These are phyloP conservation scores for Helminthosporium solani DNA, from an alignment of 2,329 filamentous ascomycete species.

Conservation along the genomic window DNA sequence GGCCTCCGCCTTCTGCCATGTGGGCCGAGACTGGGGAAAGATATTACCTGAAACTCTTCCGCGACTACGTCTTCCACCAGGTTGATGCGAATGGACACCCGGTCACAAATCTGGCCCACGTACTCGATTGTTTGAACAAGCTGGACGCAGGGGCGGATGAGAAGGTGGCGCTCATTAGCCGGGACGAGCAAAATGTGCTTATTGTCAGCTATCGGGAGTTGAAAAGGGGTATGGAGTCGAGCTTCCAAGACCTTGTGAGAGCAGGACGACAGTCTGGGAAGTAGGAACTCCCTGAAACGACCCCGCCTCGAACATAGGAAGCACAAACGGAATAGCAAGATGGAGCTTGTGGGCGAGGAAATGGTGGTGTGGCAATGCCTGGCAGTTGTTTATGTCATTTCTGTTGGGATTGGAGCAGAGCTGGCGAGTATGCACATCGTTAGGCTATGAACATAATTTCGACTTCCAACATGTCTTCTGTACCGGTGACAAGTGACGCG, in stretches of 20 bases:
- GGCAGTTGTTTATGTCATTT: not conserved
- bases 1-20: slow-evolving; percentile 41
- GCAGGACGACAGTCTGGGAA: slow-evolving; percentile 34
- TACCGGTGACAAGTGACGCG: no score
- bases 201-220: slow-evolving; percentile 89
- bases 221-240: slow-evolving; percentile 63
- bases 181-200: slow-evolving; percentile 87
- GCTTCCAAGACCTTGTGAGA: slow-evolving; percentile 58
- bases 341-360: not conserved
- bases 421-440: slow-evolving; percentile 1
- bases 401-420: not conserved
- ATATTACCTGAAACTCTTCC: slow-evolving; percentile 90
- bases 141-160: slow-evolving; percentile 88
- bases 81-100: slow-evolving; percentile 83
- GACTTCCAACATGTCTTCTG: not conserved
- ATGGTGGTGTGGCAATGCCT: not conserved
- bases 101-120: slow-evolving; percentile 82
- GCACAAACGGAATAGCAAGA: not conserved
- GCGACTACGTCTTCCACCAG: slow-evolving; percentile 96
- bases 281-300: slow-evolving; percentile 16
- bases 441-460: not conserved
- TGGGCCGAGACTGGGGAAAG: slow-evolving; percentile 94
- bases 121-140: slow-evolving; percentile 84
- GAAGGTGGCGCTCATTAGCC: slow-evolving; percentile 78
- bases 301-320: slow-evolving; percentile 1